phyloP scores from a whole-genome alignment of 2,329 filamentous ascomycete species.

The Cercospora citrullina region DNA sequence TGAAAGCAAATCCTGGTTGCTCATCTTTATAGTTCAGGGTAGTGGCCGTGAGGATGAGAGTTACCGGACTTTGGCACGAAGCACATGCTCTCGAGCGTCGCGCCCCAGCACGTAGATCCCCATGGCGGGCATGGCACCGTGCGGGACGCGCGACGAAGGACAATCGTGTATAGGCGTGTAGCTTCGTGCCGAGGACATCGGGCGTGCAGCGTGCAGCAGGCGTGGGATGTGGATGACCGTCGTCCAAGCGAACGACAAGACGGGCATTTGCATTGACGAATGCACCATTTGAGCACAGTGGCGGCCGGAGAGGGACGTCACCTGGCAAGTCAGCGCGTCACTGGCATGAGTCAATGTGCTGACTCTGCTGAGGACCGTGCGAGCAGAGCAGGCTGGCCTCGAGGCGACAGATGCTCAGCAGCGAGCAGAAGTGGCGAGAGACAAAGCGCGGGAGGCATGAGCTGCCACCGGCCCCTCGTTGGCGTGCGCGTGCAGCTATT shows the following conservation, averaged over 20 bases:
- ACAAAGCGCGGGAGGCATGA: constrained; percentile 21
- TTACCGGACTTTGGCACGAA: constrained; percentile 20
- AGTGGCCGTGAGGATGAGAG: constrained; percentile 18
- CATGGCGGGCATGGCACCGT: neutral
- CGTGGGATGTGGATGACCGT: constrained; percentile 25
- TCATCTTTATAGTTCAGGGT: neutral
- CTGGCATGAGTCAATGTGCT: constrained; percentile 16
- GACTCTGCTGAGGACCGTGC: neutral
- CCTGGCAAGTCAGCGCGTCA: constrained; percentile 12
- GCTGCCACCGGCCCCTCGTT: constrained; percentile 15
- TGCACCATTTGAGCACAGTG: constrained; percentile 16
- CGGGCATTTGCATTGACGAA: constrained; percentile 24
- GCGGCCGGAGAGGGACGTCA: constrained; percentile 17
- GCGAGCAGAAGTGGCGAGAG: neutral
- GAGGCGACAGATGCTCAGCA: neutral
- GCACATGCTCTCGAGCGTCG: constrained; percentile 12
- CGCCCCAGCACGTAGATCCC: neutral
- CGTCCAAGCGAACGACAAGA: constrained; percentile 17
- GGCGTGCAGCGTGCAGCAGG: constrained; percentile 15
- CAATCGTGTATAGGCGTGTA: constrained; percentile 16
- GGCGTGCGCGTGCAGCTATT: constrained; percentile 19
- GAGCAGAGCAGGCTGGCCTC: neutral
- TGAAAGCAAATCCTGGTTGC: neutral
- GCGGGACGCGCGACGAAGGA: constrained; percentile 18
- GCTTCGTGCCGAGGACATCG: constrained; percentile 22